Conservation (phyloP, 306 rosid species). For the Mucuna pruriens region DNA sequence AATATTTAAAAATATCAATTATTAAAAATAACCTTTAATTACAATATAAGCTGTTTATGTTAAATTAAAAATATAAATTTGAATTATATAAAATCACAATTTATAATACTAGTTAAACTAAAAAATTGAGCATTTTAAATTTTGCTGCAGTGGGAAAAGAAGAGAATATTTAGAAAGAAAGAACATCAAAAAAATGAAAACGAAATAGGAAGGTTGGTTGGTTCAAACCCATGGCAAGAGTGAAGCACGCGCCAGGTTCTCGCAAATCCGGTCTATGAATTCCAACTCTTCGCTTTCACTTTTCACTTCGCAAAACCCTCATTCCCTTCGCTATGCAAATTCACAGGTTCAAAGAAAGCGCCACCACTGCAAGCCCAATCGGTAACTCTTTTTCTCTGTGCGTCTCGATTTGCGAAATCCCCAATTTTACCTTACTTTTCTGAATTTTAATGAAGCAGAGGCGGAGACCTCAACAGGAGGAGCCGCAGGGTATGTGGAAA, state of each 20-base stretch:
- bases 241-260: constrained; percentile 44
- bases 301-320: constrained; percentile 27
- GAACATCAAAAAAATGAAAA: no score
- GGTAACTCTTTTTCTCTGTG: constrained; percentile 47
- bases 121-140: no score
- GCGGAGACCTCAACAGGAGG: neutral
- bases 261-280: constrained; percentile 29
- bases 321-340: constrained; percentile 14
- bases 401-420: neutral
- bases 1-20: no score
- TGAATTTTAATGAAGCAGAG: constrained; percentile 36
- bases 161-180: no score
- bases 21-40: no score
- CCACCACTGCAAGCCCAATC: constrained; percentile 2
- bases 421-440: neutral
- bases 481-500: constrained; percentile 48
- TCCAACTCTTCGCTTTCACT: neutral
- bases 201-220: neutral
- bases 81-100: no score
- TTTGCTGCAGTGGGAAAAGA: no score
- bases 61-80: no score
- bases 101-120: no score
- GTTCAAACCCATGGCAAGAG: constrained; percentile 58
- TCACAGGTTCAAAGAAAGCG: constrained; percentile 15
- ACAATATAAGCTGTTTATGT: no score